A percentile compares a stretch with the other conserved stretches of the same genome.
These are phyloP conservation scores for Erysimum pusillum DNA, from an alignment of 441 rosid genomes.

Conservation along the genomic window DNA sequence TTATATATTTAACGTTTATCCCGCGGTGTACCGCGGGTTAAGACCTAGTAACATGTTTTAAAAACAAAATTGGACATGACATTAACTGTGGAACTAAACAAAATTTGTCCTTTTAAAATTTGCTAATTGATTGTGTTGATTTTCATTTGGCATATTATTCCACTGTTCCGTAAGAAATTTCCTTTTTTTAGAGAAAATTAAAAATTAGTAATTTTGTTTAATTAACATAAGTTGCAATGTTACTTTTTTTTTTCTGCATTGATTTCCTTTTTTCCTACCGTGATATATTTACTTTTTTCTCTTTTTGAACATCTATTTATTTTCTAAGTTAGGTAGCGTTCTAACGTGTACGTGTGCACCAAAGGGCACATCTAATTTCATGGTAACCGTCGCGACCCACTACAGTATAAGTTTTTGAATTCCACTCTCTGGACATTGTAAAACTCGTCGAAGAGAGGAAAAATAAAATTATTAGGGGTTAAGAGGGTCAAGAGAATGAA, in stretches of 20 bases:
- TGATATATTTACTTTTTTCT: neutral
- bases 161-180: neutral
- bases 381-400: conserved; percentile 39
- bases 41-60: neutral
- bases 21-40: too few species aligned
- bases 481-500: conserved; percentile 13
- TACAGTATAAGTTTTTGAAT: conserved; percentile 13
- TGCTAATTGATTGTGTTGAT: neutral
- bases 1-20: too few species aligned
- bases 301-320: neutral
- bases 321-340: neutral
- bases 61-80: neutral
- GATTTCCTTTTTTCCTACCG: too few species aligned
- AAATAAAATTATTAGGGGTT: neutral
- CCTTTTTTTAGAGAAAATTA: too few species aligned
- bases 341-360: conserved; percentile 1
- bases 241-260: neutral
- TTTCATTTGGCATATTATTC: neutral
- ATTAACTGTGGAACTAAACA: neutral
- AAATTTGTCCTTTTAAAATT: neutral
- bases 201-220: too few species aligned
- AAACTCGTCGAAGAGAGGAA: neutral
- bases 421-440: conserved; percentile 4
- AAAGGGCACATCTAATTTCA: neutral
- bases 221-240: neutral